Evolutionary conservation across 768 basidiomycete species (phyloP), one percentile per base, ranked within the genome.

Genomic region (Neoboletus subvelutipes): DNA sequence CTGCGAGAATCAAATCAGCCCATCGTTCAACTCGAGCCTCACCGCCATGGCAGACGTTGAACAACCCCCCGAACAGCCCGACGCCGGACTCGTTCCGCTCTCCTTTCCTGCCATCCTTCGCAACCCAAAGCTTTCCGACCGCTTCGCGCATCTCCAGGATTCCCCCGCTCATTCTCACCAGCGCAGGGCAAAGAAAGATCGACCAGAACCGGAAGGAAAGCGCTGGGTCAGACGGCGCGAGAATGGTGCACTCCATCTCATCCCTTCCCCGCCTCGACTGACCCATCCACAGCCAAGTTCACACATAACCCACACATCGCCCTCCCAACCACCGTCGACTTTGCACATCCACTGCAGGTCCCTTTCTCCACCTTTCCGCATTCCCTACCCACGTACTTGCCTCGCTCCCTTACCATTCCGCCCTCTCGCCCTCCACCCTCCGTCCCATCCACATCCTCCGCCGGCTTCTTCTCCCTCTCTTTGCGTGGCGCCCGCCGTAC

Each of bases 161-260:
- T 42, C 48, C 9, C 5, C 15, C 8, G 11, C 12, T 24, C 48
- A 62, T 2, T 50, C 54, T 40, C 54, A 47, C 24, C 43, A 56
- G 7, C 43, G 61, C 6, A 61, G 69, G 24, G 37, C 57, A 26
- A 83, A 75, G 72, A 83, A 80, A 64, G 77, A 73, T 39, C 74
- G 84, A 51, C 80, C 81, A 54, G 83, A 85, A 49, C 85, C 83
- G 50, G 87, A 90, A 60, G 91, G 91, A 36, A 92, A 88, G 70
- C 85, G 88, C 34, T 90, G 86, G 85, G 71, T 84, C 5, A 74
- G 88, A 61, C 80, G 91, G 20, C 88, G 83, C 64, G 89, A 91
- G 62, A 92, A 92, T 52, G 84, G 90, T 90, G 46, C 50, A 79
- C 71, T 24, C 29, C 41, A 24, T 48, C 52, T 39, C 34, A 12